Evolutionary conservation across 768 basidiomycete genomes (phyloP).

Genomic region (Leccinum aurantiacum): DNA sequence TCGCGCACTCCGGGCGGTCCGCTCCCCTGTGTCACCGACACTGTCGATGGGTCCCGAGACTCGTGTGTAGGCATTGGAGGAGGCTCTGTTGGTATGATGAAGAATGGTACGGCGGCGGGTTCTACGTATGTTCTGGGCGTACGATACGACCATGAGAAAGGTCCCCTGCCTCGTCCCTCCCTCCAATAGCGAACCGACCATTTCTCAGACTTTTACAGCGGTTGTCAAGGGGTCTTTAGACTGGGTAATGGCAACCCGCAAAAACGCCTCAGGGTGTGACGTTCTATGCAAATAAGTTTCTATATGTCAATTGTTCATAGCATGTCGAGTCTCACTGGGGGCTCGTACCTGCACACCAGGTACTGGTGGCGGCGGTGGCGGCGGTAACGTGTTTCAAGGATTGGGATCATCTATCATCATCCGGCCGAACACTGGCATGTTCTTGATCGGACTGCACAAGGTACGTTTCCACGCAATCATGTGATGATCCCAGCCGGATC

Average conservation of each 20-base stretch:
- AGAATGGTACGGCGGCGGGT: not conserved
- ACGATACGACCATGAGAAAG: not conserved
- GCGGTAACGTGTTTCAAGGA: conserved; percentile 49
- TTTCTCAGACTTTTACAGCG: conserved; percentile 53
- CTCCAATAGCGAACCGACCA: conserved; percentile 29
- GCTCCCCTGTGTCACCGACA: not conserved
- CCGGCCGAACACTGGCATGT: conserved; percentile 59
- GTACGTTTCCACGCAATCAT: conserved; percentile 30
- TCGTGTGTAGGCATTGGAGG: not conserved
- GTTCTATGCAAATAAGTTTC: not conserved
- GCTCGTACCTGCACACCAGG: conserved; percentile 33
- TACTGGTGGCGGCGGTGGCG: conserved; percentile 59
- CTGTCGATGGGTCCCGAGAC: not conserved
- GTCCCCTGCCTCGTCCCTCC: not conserved
- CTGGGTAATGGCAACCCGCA: conserved; percentile 27
- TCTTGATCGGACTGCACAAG: conserved; percentile 50
- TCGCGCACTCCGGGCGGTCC: not conserved
- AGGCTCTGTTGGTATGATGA: not conserved
- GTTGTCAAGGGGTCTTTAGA: conserved; percentile 65
- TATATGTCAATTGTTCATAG: not conserved
- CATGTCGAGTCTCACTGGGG: not conserved
- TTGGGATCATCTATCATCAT: conserved; percentile 56
- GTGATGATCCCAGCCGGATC: not conserved
- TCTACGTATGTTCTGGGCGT: not conserved
- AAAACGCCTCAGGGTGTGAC: not conserved